Evolutionary conservation across 2,329 filamentous ascomycete genomes (phyloP).

Genomic region (Clonostachys rhizophaga): DNA sequence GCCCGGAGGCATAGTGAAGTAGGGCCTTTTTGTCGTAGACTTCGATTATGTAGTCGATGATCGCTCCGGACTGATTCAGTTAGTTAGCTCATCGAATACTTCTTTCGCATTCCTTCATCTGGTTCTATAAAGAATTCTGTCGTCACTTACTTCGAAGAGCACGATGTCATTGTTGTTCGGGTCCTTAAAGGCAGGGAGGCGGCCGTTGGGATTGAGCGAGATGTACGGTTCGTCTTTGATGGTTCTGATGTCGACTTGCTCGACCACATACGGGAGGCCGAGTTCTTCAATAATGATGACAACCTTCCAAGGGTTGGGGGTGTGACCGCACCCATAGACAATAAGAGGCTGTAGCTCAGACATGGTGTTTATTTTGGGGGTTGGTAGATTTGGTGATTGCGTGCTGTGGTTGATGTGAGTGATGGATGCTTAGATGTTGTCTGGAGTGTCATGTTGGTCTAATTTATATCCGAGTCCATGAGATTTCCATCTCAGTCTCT

Average conservation of each 20-base stretch:
- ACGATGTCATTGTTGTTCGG: constrained; percentile 22
- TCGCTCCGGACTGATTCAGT: constrained; percentile 11
- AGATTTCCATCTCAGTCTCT: too few species aligned
- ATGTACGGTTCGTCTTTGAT: constrained; percentile 15
- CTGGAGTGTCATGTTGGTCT: too few species aligned
- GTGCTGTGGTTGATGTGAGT: too few species aligned
- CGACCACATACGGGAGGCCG: constrained; percentile 13
- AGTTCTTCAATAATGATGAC: constrained; percentile 13
- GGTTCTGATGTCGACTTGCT: constrained; percentile 5
- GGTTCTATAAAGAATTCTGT: neutral
- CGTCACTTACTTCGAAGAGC: constrained; percentile 15
- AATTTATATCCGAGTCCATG: too few species aligned
- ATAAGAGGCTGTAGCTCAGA: too few species aligned
- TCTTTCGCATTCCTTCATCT: neutral
- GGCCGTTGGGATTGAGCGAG: constrained; percentile 24
- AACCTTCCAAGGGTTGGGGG: constrained; percentile 10
- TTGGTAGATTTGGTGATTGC: too few species aligned
- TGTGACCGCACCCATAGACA: neutral
- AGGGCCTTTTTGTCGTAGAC: constrained; percentile 14
- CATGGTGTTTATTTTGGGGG: too few species aligned
- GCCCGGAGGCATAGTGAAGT: constrained; percentile 2
- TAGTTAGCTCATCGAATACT: neutral
- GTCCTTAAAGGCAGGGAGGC: constrained; percentile 21
- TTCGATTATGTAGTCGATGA: constrained; percentile 15
- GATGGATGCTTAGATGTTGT: too few species aligned